Evolutionary conservation across 2,329 filamentous ascomycete species (phyloP), one percentile per base, ranked within the genome.

Genomic region (Neodidymelliopsis sp.): DNA sequence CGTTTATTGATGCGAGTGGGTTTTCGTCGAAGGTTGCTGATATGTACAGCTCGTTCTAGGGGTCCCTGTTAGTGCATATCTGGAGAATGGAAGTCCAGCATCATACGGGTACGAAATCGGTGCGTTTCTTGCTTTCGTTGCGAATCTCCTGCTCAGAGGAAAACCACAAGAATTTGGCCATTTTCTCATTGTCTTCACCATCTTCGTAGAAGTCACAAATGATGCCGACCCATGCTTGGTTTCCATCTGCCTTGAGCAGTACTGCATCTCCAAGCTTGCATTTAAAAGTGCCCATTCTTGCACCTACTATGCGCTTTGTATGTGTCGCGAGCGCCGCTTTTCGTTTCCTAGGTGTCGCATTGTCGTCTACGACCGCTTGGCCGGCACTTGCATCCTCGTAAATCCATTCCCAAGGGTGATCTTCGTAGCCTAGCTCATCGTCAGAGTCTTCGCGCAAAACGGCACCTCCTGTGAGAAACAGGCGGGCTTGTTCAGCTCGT

Each of bases 91-190:
- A 31, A 6, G 22, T 10, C 19, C 9, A 27, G 22, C 33, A 16
- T 19, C 34, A 75, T 76, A 89, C 85, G 66, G 84, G 84, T 41
- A 95, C 72, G 50, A 84, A 90, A 73, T 99, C 94, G 10, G 78
- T 81, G 65, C 91, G 81, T 75, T 94, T 96, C 75, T 90, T 93
- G 49, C 85, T 83, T 67, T 87, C 88, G 63, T 90, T 94, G 20
- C 87, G 84, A 53, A 97, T 90, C 74, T 97, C 93, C 65, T 88
- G 89, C 63, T 96, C 89, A 0, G 90, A 91, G 0, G 90, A 91
- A 69, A 99, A 97, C 94, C 94, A 99, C 81, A 97, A 87, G 67
- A 99, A 94, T 55, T 88, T 89, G 45, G 89, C 93, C 19, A 87
- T 85, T 78, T 91, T 97, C 54, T 79, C 77, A 3, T 85, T 86